Evolutionary conservation across 2,329 filamentous ascomycete genomes (phyloP), one percentile per base, ranked within the genome.

Genomic region (Aspergillus oerlinghausenensis): DNA sequence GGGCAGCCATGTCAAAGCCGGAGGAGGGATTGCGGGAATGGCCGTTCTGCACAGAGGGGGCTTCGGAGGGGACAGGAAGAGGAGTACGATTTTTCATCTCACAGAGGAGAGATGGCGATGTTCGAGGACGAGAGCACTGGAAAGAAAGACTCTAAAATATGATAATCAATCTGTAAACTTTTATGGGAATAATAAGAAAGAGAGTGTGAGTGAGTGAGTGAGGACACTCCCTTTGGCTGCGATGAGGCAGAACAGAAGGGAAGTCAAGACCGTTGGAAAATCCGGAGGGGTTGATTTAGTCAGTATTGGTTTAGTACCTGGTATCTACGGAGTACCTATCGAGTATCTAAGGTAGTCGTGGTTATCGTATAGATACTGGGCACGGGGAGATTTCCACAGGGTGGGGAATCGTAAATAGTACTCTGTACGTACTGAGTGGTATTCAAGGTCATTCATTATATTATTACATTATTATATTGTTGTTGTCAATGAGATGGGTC

Each of bases 1-100:
- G 75, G 57, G 73, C 67, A 55, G 72, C 73, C 72, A 79, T 74
- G 57, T 78, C 77, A 60, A 77, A 75, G 53, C 67, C 72, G 28
- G 73, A 75, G 28, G 73, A 75, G 38, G 65, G 65, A 62, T 71
- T 76, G 66, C 75, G 74, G 60, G 72, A 66, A 66, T 77, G 74
- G 49, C 74, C 75, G 65, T 76, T 76, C 60, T 73, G 72, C 43
- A 66, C 60, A 54, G 62, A 52, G 50, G 65, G 65, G 25, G 65
- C 55, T 43, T 65, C 73, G 52, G 73, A 70, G 48, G 74, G 67
- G 42, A 74, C 72, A 48, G 73, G 70, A 48, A 75, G 70, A 63
- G 73, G 71, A 52, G 72, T 67, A 51, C 73, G 73, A 62, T 66
- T 72, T 73, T 73, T 75, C 71, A 74, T 74, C 55, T 76, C 73